These are phyloP conservation scores for Suillus plorans DNA, from an alignment of 768 basidiomycete genomes.

Conservation along the genomic window DNA sequence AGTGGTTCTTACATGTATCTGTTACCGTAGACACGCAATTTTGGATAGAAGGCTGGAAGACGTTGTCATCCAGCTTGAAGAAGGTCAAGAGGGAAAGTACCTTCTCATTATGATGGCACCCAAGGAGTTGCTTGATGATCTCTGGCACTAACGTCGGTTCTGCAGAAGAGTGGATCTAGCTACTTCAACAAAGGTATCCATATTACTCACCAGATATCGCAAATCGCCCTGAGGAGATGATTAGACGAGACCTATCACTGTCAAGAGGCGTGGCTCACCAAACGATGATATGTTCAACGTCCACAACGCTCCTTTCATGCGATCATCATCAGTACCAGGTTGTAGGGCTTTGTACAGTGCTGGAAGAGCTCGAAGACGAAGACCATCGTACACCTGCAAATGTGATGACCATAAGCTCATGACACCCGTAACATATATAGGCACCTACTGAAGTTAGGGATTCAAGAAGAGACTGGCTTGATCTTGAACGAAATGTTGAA, in stretches of 20 bases:
- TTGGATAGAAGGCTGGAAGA: constrained; percentile 69
- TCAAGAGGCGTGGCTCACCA: constrained; percentile 34
- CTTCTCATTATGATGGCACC: constrained; percentile 84
- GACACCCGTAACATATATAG: neutral
- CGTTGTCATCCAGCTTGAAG: neutral
- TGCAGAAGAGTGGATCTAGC: constrained; percentile 17
- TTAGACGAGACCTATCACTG: constrained; percentile 3
- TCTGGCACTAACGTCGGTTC: constrained; percentile 64
- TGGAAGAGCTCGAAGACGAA: constrained; percentile 62
- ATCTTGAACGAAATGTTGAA: constrained; percentile 19
- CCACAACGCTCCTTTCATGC: constrained; percentile 92
- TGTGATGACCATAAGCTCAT: neutral
- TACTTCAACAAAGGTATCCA: constrained; percentile 3
- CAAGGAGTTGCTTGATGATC: constrained; percentile 62
- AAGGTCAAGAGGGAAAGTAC: constrained; percentile 32
- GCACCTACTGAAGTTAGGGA: constrained; percentile 20
- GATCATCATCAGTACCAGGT: constrained; percentile 77
- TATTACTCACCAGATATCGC: constrained; percentile 36
- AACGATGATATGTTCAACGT: constrained; percentile 66
- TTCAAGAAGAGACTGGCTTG: constrained; percentile 40
- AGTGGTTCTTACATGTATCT: constrained; percentile 54
- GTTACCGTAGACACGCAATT: constrained; percentile 64
- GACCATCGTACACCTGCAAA: constrained; percentile 63
- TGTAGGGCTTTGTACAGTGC: constrained; percentile 54
- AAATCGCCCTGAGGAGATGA: constrained; percentile 35